Evolutionary conservation across 345 rosid genomes (phyloP), one percentile per base, ranked within the genome.

Genomic region (Gossypium herbaceum): DNA sequence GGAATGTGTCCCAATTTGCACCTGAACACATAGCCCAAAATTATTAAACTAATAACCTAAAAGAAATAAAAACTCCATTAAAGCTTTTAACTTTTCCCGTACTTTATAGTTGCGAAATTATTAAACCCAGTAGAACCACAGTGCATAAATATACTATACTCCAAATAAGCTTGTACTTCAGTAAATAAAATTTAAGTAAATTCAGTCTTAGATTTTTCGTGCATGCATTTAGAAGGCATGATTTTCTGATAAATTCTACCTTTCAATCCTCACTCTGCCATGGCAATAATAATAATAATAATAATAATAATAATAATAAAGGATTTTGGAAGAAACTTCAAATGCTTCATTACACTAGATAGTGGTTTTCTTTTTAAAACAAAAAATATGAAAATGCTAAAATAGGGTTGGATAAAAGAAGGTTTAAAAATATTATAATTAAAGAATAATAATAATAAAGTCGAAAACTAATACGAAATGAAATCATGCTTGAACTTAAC

Each of bases 1-100:
- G 0, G 92, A 85, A 81, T 90, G 97, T 48, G 89, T 68, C 60
- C 97, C 94, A 75, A 92, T 86, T 80, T 88, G 87, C 67, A 92
- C 92, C 97, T 92, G 79, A 82, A 75, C 51, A n/a, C 76, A 80
- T 2, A 59, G 59, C 69, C 77, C 73, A 71, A 20, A 73, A 67
- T 9, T 20, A 20, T 20, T 20, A 20, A 20, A 39, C 19, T 7
- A 69, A 13, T 9, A 24, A 70, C 29, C 19, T 12, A 27, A 6
- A 20, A 55, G 56, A 9, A 70, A 15, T 24, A 34, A 22, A 2
- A 68, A 62, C 43, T 62, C 6, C 45, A 16, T n/a, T 19, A 41
- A 41, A 2, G 48, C 68, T 64, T 41, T n/a, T n/a, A n/a, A 64
- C 16, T n/a, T 64, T 41, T 64, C 7, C 27, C 50, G 27, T 64